phyloP scores from a whole-genome alignment of 768 basidiomycete genomes.

The Leccinellum albellum region DNA sequence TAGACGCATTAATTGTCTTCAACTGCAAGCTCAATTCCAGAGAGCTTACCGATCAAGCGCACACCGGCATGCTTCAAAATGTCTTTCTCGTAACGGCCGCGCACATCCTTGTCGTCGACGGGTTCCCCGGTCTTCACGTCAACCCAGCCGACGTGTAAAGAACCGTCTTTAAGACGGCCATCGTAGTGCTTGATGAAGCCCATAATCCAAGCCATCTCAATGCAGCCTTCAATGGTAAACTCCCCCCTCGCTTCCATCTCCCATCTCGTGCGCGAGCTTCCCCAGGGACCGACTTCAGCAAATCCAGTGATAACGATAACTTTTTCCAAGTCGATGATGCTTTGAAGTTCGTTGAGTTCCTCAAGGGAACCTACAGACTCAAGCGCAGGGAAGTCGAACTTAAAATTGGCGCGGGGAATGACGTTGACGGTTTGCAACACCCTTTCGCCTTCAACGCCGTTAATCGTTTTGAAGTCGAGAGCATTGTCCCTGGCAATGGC shows the following conservation, averaged over 20 bases:
- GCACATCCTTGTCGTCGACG: slow-evolving; percentile 96
- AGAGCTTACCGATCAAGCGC: slow-evolving; percentile 80
- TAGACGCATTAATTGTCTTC: slow-evolving; percentile 9
- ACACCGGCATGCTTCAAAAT: slow-evolving; percentile 89
- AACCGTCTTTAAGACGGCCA: slow-evolving; percentile 89
- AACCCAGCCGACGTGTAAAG: slow-evolving; percentile 96
- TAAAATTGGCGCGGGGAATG: slow-evolving; percentile 97
- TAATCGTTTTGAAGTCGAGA: slow-evolving; percentile 89
- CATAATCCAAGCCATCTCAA: slow-evolving; percentile 99
- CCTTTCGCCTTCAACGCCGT: slow-evolving; percentile 89
- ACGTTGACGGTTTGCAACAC: slow-evolving; percentile 90
- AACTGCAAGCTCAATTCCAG: not conserved
- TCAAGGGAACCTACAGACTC: slow-evolving; percentile 65
- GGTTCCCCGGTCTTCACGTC: slow-evolving; percentile 91
- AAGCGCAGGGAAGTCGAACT: slow-evolving; percentile 88
- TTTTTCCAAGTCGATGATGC: slow-evolving; percentile 92
- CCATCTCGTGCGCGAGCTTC: slow-evolving; percentile 96
- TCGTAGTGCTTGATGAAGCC: slow-evolving; percentile 98
- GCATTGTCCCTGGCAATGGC: slow-evolving; percentile 92
- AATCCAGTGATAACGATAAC: slow-evolving; percentile 95
- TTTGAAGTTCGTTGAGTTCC: slow-evolving; percentile 76
- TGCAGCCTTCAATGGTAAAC: slow-evolving; percentile 95
- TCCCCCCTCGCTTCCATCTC: slow-evolving; percentile 99
- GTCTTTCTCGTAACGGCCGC: slow-evolving; percentile 90
- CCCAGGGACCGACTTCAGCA: slow-evolving; percentile 98